Percentiles rank a stretch among this genome's conserved stretches.
These are phyloP conservation scores for Claviceps sp. DNA, from an alignment of 2,329 filamentous ascomycete species.

Conservation along the genomic window DNA sequence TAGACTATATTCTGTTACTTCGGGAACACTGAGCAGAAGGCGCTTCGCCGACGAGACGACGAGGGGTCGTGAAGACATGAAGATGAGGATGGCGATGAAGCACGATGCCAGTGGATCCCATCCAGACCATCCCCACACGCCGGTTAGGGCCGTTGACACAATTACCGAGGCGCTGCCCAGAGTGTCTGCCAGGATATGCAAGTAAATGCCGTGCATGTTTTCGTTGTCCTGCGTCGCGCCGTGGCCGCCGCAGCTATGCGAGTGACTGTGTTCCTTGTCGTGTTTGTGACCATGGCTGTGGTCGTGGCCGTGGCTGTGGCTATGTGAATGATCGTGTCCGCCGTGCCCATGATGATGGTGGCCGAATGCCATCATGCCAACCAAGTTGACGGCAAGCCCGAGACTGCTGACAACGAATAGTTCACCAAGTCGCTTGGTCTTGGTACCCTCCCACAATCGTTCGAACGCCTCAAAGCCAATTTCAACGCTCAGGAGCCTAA, in stretches of 20 bases:
- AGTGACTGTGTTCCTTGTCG: slow-evolving; percentile 24
- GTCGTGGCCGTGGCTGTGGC: slow-evolving; percentile 26
- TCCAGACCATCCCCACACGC: slow-evolving; percentile 78
- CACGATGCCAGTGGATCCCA: slow-evolving; percentile 94
- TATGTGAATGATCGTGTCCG: slow-evolving; percentile 2
- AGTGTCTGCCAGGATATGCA: slow-evolving; percentile 90
- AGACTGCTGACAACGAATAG: slow-evolving; percentile 78
- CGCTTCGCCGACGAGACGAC: slow-evolving; percentile 74
- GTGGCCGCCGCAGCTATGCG: slow-evolving; percentile 29
- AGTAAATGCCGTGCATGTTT: slow-evolving; percentile 94
- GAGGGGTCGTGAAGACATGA: slow-evolving; percentile 79
- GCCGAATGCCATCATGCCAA: slow-evolving; percentile 79
- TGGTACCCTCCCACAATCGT: slow-evolving; percentile 66
- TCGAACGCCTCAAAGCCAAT: slow-evolving; percentile 93
- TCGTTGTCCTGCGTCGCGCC: slow-evolving; percentile 62
- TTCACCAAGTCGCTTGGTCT: slow-evolving; percentile 75
- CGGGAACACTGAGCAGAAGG: slow-evolving; percentile 72
- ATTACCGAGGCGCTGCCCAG: slow-evolving; percentile 92
- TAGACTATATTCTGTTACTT: slow-evolving; percentile 74
- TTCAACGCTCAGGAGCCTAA: slow-evolving; percentile 79
- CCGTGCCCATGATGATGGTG: slow-evolving; percentile 41
- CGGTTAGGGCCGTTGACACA: slow-evolving; percentile 74
- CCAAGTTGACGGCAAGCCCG: slow-evolving; percentile 78
- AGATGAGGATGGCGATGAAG: slow-evolving; percentile 84
- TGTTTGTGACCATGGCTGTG: slow-evolving; percentile 25